These are phyloP conservation scores for Ramalina peruviana DNA, from an alignment of 495 filamentous ascomycete genomes.

Conservation along the genomic window DNA sequence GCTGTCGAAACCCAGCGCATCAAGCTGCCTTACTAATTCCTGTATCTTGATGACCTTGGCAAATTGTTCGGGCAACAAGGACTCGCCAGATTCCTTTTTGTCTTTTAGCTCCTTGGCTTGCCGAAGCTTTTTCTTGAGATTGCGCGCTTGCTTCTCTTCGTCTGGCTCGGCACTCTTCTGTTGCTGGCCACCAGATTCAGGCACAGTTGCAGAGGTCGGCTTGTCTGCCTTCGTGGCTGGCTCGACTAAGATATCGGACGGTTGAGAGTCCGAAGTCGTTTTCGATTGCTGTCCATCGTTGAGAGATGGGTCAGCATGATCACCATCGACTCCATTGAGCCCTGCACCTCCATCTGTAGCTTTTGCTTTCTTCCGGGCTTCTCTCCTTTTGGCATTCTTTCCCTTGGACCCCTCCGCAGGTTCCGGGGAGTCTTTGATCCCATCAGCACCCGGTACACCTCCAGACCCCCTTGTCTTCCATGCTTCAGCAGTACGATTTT, in stretches of 20 bases:
- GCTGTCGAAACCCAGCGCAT: conserved; percentile 68
- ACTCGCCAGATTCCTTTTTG: conserved; percentile 78
- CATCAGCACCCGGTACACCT: conserved; percentile 70
- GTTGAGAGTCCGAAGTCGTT: not conserved
- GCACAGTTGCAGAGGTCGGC: not conserved
- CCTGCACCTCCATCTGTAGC: conserved; percentile 28
- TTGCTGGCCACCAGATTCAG: conserved; percentile 10
- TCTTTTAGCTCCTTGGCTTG: conserved; percentile 82
- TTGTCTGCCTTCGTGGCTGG: not conserved
- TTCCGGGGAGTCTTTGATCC: conserved; percentile 43
- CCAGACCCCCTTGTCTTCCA: conserved; percentile 70
- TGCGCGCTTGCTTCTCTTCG: conserved; percentile 83
- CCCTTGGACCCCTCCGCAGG: conserved; percentile 35
- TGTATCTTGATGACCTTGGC: conserved; percentile 96
- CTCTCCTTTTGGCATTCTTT: conserved; percentile 89
- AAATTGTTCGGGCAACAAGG: conserved; percentile 82
- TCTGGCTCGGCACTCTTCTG: conserved; percentile 54
- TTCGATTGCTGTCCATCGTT: conserved; percentile 19
- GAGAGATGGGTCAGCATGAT: conserved; percentile 16
- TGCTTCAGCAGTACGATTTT: conserved; percentile 74
- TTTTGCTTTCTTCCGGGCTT: conserved; percentile 80
- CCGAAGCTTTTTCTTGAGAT: conserved; percentile 88
- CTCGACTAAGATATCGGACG: not conserved
- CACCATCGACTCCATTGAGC: conserved; percentile 24
- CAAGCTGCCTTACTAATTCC: conserved; percentile 80